Percentiles rank a stretch among this genome's conserved stretches.
Conservation (phyloP, 2,329 filamentous ascomycete species). For the Hypoxylon sp. region DNA sequence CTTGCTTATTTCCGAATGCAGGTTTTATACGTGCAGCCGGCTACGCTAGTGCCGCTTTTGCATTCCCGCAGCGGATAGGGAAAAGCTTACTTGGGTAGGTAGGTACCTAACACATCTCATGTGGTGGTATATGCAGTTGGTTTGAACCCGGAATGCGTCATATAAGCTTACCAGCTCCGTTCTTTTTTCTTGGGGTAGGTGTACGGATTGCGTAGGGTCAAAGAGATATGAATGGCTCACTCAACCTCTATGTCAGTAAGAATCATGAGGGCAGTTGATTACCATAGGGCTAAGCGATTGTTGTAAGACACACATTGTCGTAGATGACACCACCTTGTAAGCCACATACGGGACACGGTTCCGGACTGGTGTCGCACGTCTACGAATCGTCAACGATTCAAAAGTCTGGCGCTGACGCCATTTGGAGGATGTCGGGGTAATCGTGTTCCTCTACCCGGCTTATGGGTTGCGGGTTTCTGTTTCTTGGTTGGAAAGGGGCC, state of each 20-base stretch:
- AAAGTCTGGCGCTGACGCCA: constrained; percentile 11
- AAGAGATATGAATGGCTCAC: too few relatives aligned
- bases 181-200: constrained; percentile 4
- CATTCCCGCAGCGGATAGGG: constrained; percentile 30
- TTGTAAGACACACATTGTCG: constrained; percentile 12
- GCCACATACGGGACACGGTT: constrained; percentile 27
- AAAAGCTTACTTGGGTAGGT: constrained; percentile 8
- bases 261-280: constrained; percentile 17
- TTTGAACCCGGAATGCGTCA: constrained; percentile 17
- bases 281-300: constrained; percentile 15
- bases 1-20: constrained; percentile 21
- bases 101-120: constrained; percentile 1
- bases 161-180: constrained; percentile 29
- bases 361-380: constrained; percentile 13
- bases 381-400: background rate
- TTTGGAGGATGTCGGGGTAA: constrained; percentile 20
- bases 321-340: constrained; percentile 10
- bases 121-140: constrained; percentile 15
- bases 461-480: constrained; percentile 7
- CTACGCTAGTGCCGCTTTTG: constrained; percentile 26
- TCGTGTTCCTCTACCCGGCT: constrained; percentile 3
- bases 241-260: constrained; percentile 6
- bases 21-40: constrained; percentile 24
- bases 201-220: constrained; percentile 12
- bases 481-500: too few relatives aligned